These are phyloP conservation scores for Phlyctochytrium arcticum DNA, from an alignment of 192 early-diverging fungal species.

Conservation along the genomic window DNA sequence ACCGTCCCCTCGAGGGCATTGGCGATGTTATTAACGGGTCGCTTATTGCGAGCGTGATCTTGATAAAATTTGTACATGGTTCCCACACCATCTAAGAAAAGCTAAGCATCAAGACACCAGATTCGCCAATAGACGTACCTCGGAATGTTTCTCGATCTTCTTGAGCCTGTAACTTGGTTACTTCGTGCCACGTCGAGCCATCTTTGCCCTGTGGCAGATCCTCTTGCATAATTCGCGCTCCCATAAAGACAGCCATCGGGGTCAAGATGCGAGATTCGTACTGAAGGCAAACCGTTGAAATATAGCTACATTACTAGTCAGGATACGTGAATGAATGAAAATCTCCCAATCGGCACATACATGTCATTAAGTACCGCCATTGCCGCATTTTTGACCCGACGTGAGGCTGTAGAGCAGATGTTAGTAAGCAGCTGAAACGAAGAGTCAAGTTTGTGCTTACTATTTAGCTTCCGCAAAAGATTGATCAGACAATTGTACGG, in stretches of 20 bases:
- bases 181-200: neutral
- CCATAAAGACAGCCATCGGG: slow-evolving; percentile 1
- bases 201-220: slow-evolving; percentile 7
- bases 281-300: slow-evolving; percentile 11
- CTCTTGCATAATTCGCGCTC: slow-evolving; percentile 5
- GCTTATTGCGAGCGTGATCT: neutral
- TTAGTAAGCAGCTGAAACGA: neutral
- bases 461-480: neutral
- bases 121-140: too few species aligned
- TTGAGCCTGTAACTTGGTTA: neutral
- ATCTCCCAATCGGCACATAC: neutral
- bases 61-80: neutral
- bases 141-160: neutral
- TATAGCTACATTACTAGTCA: slow-evolving; percentile 3
- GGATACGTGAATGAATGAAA: neutral
- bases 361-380: slow-evolving; percentile 11
- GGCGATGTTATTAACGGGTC: neutral
- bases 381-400: slow-evolving; percentile 5
- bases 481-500: slow-evolving; percentile 3
- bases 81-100: neutral
- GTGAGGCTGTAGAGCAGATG: neutral
- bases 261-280: slow-evolving; percentile 1
- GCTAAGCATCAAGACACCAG: too few species aligned
- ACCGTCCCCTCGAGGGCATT: neutral
- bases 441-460: neutral